phyloP scores from a whole-genome alignment of 257 asterid species.

The Pogostemon cablin region DNA sequence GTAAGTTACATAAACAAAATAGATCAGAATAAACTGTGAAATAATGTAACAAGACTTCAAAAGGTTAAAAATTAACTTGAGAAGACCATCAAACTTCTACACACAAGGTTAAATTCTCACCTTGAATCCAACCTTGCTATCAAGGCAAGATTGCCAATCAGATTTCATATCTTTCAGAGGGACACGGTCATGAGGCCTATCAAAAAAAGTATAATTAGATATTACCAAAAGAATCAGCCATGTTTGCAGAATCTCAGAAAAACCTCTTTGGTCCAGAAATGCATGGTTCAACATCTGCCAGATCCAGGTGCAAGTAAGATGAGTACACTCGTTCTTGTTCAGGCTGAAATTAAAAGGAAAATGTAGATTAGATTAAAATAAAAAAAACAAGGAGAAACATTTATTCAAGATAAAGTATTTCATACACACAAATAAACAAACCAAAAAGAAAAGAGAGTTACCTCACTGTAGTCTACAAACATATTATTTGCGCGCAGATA shows the following conservation, averaged over 20 bases:
- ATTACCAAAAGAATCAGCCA: constrained; percentile 26
- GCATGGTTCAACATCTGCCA: constrained; percentile 80
- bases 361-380: constrained; percentile 13
- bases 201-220: constrained; percentile 27
- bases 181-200: constrained; percentile 95
- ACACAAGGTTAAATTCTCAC: constrained; percentile 42
- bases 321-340: constrained; percentile 83
- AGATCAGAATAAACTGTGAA: constrained; percentile 1
- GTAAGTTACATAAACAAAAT: not conserved
- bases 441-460: constrained; percentile 30
- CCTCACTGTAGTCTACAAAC: constrained; percentile 93
- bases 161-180: constrained; percentile 83
- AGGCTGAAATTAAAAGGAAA: constrained; percentile 59
- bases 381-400: constrained; percentile 1
- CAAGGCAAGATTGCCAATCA: constrained; percentile 95
- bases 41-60: not conserved
- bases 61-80: constrained; percentile 15
- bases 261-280: constrained; percentile 95
- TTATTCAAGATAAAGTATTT: not conserved
- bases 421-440: not conserved
- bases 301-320: constrained; percentile 67
- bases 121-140: constrained; percentile 93
- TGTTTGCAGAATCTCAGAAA: constrained; percentile 8
- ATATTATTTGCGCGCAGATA: constrained; percentile 91
- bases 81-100: constrained; percentile 16